Evolutionary conservation across 2,329 filamentous ascomycete species (phyloP), one percentile per base, ranked within the genome.

Genomic region (Epichloe baconii): DNA sequence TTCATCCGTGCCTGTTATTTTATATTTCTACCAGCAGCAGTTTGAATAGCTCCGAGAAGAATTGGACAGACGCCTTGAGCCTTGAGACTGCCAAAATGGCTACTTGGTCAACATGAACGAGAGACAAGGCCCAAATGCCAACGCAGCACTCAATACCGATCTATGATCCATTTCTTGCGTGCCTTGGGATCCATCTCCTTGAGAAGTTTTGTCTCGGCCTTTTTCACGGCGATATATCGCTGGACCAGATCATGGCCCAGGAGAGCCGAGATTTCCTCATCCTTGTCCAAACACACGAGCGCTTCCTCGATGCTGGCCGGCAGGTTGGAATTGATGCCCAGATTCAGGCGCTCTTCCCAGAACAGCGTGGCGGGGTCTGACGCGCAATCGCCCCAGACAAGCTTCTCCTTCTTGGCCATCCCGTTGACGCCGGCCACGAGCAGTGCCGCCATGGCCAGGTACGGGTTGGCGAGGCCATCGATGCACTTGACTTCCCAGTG

Each of bases 391-490:
- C 68, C 62, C 66, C 73, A 73, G 12, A 61, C 59, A 46, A 84
- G 63, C 46, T 64, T 55, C 50, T 71, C 66, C 44, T 54, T 45
- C 34, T 53, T 55, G 8, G 50, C 52, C 4, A 65, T 55, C 7
- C 64, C 62, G 37, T 58, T 46, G n/a, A 60, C 45, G 2, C 66
- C 63, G 1, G 68, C 64, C 1, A 61, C 56, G 3, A 69, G 41
- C 2, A 69, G 53, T 19, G 64, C 64, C 7, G 65, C 57, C 47
- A 68, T 49, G 17, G 64, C 83, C 2, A 94, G 66, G 61, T 93
- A 94, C 50, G 82, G 78, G 61, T 94, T 94, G 3, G 86, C 85
- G 17, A 88, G 67, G 0, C 87, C 88, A 60, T 94, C 88, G n/a
- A 91, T 61, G 50, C 77, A 80, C 61, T 88, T 84, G 21, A 94